Evolutionary conservation across 2,329 filamentous ascomycete genomes (phyloP), one percentile per base, ranked within the genome.

Genomic region (Fusarium decemcellulare): DNA sequence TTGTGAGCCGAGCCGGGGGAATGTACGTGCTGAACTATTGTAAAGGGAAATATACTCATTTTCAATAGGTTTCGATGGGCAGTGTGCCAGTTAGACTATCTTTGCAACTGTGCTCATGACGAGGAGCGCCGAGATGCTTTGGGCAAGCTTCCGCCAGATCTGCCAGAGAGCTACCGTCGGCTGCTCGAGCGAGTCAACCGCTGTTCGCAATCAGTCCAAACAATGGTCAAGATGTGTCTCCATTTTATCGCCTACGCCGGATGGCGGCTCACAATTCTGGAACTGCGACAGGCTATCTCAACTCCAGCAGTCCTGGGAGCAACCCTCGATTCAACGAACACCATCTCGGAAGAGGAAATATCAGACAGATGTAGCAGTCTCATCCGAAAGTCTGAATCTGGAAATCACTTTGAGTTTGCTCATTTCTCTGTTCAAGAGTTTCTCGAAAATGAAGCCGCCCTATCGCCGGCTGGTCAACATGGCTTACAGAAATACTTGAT

Each of bases 351-450:
- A 8, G 14, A 56, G 11, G 67, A 66, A 1, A 59, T 68, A 2
- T 0, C 27, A 1, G 46, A 29, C 0, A 47, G 51, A 6, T 70
- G 68, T 2, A 63, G 68, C 6, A 70, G 66, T 0, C 68, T 72
- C 0, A 51, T 72, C 0, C 46, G 63, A 4, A 68, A 50, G 18
- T 59, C 59, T 1, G 12, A 32, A 0, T 6, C 55, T 10, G 59
- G 27, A 0, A 4, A 1, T 0, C 12, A 15, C 18, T 52, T 72
- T 6, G 70, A 70, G 5, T 62, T 63, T 37, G 67, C 69, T 0
- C 69, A 72, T 1, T 72, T 72, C 32, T 59, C 69, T 1, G 69
- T 72, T 3, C 42, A 47, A 8, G 70, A 72, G 4, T 72, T 60
- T 12, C 53, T 72, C 3, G 27, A 52, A 16, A 29, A 59, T 12